Evolutionary conservation across 1,139 yeast species (phyloP).

Genomic region (Candida pseudoviswanathii): DNA sequence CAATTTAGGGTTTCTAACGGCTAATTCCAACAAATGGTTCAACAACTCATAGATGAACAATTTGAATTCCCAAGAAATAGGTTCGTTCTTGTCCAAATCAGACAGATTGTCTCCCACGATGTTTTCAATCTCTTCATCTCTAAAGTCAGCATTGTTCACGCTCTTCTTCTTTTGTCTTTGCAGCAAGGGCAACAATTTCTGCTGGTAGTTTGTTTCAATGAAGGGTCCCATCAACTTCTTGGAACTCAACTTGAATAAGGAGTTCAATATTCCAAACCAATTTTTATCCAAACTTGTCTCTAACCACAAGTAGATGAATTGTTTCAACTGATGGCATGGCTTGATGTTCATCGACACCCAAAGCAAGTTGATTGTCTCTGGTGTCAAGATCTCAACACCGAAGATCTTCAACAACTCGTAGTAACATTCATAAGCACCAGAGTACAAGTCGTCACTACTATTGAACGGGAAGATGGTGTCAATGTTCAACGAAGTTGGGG

Average conservation of each 20-base stretch:
- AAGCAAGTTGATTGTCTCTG: constrained; percentile 38
- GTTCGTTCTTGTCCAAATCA: constrained; percentile 52
- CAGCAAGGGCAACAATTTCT: constrained; percentile 44
- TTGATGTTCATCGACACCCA: constrained; percentile 49
- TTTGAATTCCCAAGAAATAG: constrained; percentile 71
- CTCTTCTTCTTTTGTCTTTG: constrained; percentile 46
- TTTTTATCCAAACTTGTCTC: constrained; percentile 38
- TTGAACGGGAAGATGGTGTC: constrained; percentile 45
- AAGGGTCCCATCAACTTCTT: constrained; percentile 43
- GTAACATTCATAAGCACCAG: constrained; percentile 42
- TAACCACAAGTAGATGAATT: constrained; percentile 41
- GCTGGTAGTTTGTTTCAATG: constrained; percentile 42
- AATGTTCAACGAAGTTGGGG: constrained; percentile 38
- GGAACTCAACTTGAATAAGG: constrained; percentile 40
- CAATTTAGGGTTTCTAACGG: constrained; percentile 42
- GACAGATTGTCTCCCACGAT: constrained; percentile 39
- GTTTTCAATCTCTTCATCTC: constrained; percentile 49
- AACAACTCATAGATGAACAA: constrained; percentile 62
- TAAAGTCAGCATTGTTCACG: constrained; percentile 37
- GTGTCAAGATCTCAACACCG: constrained; percentile 36
- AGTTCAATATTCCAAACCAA: constrained; percentile 45
- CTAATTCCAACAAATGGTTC: constrained; percentile 48
- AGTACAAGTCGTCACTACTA: constrained; percentile 37
- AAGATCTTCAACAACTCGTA: constrained; percentile 42
- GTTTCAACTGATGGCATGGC: constrained; percentile 41